A percentile compares a stretch with the other conserved stretches of the same genome.
phyloP scores from a whole-genome alignment of 2,329 filamentous ascomycete genomes.

The Penicillium corylophilum region DNA sequence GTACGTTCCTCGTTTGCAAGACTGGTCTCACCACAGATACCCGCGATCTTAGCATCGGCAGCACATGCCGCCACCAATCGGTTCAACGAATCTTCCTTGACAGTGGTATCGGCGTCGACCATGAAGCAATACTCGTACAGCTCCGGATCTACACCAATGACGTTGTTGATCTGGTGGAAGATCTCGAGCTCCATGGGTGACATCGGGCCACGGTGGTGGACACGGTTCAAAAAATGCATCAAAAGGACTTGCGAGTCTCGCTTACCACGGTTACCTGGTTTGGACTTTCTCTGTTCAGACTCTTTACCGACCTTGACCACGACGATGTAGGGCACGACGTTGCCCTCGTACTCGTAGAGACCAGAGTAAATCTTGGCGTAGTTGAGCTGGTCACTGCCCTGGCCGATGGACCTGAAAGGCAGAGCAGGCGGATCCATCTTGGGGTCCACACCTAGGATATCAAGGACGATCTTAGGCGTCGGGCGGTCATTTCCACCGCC shows the following conservation, averaged over 20 bases:
- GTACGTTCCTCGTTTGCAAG: constrained; percentile 91
- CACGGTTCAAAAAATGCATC: constrained; percentile 96
- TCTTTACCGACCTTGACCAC: constrained; percentile 97
- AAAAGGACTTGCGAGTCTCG: constrained; percentile 95
- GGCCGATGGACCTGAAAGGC: constrained; percentile 89
- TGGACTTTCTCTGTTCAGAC: constrained; percentile 84
- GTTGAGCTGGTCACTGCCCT: constrained; percentile 88
- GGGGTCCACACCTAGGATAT: constrained; percentile 94
- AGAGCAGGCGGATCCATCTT: constrained; percentile 94
- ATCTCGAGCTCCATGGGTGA: constrained; percentile 94
- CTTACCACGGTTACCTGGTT: constrained; percentile 97
- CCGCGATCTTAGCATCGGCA: constrained; percentile 92
- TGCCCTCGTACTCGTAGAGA: constrained; percentile 95
- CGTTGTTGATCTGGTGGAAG: constrained; percentile 99
- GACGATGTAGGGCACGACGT: constrained; percentile 94
- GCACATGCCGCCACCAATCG: constrained; percentile 88
- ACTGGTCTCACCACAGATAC: constrained; percentile 95
- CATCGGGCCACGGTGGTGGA: constrained; percentile 93
- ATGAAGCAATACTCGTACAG: constrained; percentile 96
- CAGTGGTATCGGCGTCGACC: constrained; percentile 96
- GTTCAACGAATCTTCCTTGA: constrained; percentile 88
- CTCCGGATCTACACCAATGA: constrained; percentile 96
- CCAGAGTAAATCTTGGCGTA: constrained; percentile 98
- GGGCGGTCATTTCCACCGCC: constrained; percentile 96
- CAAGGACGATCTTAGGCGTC: constrained; percentile 91